phyloP scores from a whole-genome alignment of 2,329 filamentous ascomycete species.

The Ceratocystis harringtonii region DNA sequence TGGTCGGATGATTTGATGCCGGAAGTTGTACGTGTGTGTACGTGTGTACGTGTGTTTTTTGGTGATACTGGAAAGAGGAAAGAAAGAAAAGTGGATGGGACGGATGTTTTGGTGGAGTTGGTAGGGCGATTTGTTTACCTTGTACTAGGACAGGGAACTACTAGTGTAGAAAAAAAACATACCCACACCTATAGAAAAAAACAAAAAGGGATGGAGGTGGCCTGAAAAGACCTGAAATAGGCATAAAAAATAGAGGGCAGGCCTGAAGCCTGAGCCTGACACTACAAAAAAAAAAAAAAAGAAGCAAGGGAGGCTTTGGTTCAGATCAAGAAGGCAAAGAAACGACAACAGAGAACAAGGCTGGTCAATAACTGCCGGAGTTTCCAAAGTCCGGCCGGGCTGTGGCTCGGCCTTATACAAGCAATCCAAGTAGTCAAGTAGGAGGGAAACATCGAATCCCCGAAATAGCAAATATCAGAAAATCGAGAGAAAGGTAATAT shows the following conservation, averaged over 20 bases:
- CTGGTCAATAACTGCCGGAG: no score
- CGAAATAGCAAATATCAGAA: no score
- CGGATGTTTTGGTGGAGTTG: not conserved
- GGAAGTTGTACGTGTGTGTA: not conserved
- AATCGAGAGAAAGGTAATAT: not conserved
- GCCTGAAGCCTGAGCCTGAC: not conserved
- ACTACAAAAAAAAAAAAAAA: not conserved
- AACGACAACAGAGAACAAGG: no score
- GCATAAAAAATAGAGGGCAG: not conserved
- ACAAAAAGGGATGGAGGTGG: not conserved
- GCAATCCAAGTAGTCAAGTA: not conserved
- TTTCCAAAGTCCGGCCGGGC: no score
- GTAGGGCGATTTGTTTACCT: slow-evolving; percentile 5
- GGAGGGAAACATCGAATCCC: no score
- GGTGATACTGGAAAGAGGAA: not conserved
- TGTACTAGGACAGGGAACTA: not conserved
- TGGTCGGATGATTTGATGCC: not conserved
- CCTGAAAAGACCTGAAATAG: not conserved
- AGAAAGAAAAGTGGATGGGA: slow-evolving; percentile 4
- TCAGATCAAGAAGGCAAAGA: no score
- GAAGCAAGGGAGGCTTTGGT: not conserved
- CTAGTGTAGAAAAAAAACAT: slow-evolving; percentile 4
- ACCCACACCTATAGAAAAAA: not conserved
- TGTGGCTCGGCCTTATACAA: not conserved
- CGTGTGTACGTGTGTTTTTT: not conserved